These are phyloP conservation scores for Scleroderma citrinum DNA, from an alignment of 768 basidiomycete genomes.

Conservation along the genomic window DNA sequence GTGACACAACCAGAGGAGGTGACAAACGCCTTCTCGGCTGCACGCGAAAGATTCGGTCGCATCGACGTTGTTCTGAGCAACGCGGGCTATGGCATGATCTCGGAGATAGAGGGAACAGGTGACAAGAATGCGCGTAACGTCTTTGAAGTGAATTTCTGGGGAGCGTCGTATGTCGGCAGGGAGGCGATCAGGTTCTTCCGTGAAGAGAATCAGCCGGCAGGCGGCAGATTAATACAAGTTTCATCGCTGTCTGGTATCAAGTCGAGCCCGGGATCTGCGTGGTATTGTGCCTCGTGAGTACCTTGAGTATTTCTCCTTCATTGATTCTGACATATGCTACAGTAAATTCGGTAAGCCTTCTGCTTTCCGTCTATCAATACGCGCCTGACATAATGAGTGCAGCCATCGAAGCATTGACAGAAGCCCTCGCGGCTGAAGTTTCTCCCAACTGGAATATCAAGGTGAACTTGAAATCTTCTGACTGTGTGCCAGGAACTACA, in stretches of 20 bases:
- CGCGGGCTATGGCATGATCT: slow-evolving; percentile 18
- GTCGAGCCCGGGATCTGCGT: slow-evolving; percentile 7
- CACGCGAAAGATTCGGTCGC: slow-evolving; percentile 24
- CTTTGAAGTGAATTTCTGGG: slow-evolving; percentile 44
- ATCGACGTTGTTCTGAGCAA: slow-evolving; percentile 29
- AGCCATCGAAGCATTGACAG: slow-evolving; percentile 10
- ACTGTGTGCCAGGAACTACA: not conserved
- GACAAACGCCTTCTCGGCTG: slow-evolving; percentile 26
- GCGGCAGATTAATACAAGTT: slow-evolving; percentile 35
- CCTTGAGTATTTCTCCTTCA: not conserved
- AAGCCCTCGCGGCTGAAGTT: slow-evolving; percentile 11
- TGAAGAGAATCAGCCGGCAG: slow-evolving; percentile 25
- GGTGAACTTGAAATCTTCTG: slow-evolving; percentile 2
- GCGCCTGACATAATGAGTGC: not conserved
- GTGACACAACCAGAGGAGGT: slow-evolving; percentile 31
- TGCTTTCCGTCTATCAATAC: not conserved
- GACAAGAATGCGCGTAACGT: slow-evolving; percentile 29
- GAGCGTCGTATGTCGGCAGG: slow-evolving; percentile 33
- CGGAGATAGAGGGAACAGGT: slow-evolving; percentile 32
- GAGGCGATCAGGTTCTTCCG: slow-evolving; percentile 25
- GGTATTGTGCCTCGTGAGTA: slow-evolving; percentile 20
- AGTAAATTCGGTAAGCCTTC: slow-evolving; percentile 14
- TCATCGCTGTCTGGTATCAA: slow-evolving; percentile 28
- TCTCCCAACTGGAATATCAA: slow-evolving; percentile 20
- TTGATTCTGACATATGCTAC: not conserved